Evolutionary conservation across 192 early-diverging fungal species (phyloP).

Genomic region (Chytriomyces sp.): DNA sequence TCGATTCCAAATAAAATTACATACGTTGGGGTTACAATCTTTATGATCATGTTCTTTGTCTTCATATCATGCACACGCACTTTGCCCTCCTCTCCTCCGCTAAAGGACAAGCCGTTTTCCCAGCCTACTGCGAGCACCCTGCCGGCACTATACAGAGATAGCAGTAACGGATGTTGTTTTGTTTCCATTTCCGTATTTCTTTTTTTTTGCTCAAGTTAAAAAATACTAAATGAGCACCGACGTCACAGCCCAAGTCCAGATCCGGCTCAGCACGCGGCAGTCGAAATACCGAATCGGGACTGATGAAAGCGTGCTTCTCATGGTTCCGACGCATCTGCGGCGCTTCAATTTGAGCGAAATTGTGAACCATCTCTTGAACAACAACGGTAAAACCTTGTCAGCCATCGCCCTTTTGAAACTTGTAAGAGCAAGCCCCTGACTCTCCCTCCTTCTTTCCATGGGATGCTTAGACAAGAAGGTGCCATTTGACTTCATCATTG

Average conservation of each 20-base stretch:
- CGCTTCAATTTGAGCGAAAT: slow-evolving; percentile 93
- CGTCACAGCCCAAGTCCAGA: slow-evolving; percentile 53
- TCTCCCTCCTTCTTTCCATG: background rate
- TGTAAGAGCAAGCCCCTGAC: background rate
- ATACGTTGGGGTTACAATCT: no score
- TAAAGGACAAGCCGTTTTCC: slow-evolving; percentile 64
- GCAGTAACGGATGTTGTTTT: no score
- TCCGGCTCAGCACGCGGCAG: slow-evolving; percentile 82
- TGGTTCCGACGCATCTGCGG: slow-evolving; percentile 79
- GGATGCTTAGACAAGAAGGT: slow-evolving; percentile 65
- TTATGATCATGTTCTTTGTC: background rate
- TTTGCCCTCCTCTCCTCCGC: slow-evolving; percentile 78
- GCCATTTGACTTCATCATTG: slow-evolving; percentile 92
- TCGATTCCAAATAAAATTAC: background rate
- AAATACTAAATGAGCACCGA: no score
- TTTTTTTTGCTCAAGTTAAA: no score
- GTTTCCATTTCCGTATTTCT: no score
- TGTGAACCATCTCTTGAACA: slow-evolving; percentile 85
- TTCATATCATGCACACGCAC: slow-evolving; percentile 58
- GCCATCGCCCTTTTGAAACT: background rate
- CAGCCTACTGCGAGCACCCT: slow-evolving; percentile 81
- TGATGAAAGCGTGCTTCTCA: slow-evolving; percentile 76
- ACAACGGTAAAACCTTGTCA: slow-evolving; percentile 41
- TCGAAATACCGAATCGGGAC: slow-evolving; percentile 71
- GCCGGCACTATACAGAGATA: no score